Evolutionary conservation across 371 early-diverging fungal species (phyloP), one percentile per base, ranked within the genome.

Genomic region (Mortierella sp.): DNA sequence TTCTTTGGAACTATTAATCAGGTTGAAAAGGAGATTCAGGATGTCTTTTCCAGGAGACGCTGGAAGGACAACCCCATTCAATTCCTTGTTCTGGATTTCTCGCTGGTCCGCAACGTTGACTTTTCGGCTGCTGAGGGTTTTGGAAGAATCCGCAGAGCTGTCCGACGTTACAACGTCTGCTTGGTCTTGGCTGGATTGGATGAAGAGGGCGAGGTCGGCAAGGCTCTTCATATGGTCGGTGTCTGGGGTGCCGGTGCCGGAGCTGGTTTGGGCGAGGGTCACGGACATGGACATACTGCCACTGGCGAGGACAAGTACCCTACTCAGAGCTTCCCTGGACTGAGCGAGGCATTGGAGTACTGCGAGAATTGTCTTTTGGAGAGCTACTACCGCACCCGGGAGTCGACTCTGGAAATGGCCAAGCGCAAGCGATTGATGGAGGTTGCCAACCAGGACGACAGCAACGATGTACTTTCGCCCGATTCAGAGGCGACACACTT

Each of bases 1-100:
- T 99, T 99, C 83, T 99, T 98, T 89, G 99, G 98, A 54, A 97
- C 98, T 3, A 95, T 98, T 78, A 94, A 94, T 78, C 95, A 95
- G 77, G 94, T 98, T 5, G 97, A 97, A 78, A 90, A 89, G 46
- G 91, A 93, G 35, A 95, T 98, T 73, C 93, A 94, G 68, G 82
- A 82, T 41, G 79, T 88, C 18, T 81, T 89, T 51, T 89, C 88
- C 16, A 83, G 90, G 56, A 90, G 93, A 49, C 92, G 91, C 21
- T 95, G 95, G 95, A 91, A 93, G 79, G 84, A 83, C 54, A 91
- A 93, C 75, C 94, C 96, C 24, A 92, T 98, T 79, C 93, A 94
- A 49, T 97, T 95, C 77, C 83, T 99, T 49, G 92, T 99, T 0
- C 88, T 99, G 12, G 98, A 99, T 86, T 94, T 98, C 80, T 91